These are phyloP conservation scores for Phytophthora quininea DNA, from an alignment of 352 stramenopile genomes.

Conservation along the genomic window DNA sequence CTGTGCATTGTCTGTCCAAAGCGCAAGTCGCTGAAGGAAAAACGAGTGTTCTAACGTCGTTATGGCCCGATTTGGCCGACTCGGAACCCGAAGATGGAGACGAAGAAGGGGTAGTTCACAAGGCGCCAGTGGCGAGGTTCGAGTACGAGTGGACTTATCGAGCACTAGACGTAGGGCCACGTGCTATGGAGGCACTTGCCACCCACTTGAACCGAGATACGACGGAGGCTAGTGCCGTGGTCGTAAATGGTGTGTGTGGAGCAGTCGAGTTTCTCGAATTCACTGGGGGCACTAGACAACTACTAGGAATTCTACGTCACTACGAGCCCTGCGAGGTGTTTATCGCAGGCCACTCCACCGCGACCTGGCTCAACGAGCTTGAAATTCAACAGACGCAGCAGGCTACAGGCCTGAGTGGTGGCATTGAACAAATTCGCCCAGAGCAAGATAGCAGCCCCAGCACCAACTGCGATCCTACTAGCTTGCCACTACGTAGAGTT, in stretches of 20 bases:
- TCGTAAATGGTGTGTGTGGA: conserved; percentile 61
- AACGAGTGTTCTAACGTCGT: conserved; percentile 23
- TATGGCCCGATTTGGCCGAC: conserved; percentile 16
- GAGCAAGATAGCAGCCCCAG: not conserved
- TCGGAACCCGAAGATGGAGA: conserved; percentile 41
- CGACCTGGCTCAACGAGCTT: conserved; percentile 28
- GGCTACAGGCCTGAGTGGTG: not conserved
- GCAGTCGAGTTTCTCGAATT: conserved; percentile 65
- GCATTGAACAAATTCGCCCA: too few species aligned
- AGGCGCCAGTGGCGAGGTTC: conserved; percentile 18
- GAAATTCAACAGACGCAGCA: conserved; percentile 15
- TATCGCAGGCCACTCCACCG: conserved; percentile 32
- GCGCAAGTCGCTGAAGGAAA: conserved; percentile 30
- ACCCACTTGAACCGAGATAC: not conserved
- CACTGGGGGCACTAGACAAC: conserved; percentile 39
- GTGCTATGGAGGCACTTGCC: conserved; percentile 47
- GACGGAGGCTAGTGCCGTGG: conserved; percentile 10
- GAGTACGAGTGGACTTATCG: conserved; percentile 65
- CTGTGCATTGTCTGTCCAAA: conserved; percentile 24
- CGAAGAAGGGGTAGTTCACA: conserved; percentile 19
- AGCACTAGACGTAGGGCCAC: conserved; percentile 66
- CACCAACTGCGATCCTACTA: not conserved
- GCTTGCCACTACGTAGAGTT: conserved; percentile 10
- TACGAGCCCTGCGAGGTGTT: conserved; percentile 19
- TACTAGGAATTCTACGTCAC: conserved; percentile 19